Percentiles rank a stretch among this genome's conserved stretches.
These are phyloP conservation scores for Ceratocystis lukuohia DNA, from an alignment of 2,329 filamentous ascomycete genomes.

Conservation along the genomic window DNA sequence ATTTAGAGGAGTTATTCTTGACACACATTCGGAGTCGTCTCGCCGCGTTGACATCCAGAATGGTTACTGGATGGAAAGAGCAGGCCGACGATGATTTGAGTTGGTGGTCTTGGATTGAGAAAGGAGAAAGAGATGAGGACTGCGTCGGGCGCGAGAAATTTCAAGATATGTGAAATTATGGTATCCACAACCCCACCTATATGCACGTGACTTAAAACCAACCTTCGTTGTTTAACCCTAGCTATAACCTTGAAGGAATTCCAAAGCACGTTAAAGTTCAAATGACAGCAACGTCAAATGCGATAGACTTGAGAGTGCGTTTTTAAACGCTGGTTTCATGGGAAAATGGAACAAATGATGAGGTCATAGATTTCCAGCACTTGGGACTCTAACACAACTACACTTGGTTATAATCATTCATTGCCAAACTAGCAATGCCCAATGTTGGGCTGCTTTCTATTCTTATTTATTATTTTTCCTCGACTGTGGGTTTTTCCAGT, in stretches of 20 bases:
- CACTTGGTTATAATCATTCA: neutral
- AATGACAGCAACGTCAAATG: no score
- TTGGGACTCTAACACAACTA: neutral
- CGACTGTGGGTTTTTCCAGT: neutral
- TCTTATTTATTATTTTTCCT: neutral
- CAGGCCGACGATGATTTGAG: slow-evolving; percentile 31
- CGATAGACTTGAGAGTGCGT: no score
- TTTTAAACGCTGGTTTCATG: no score
- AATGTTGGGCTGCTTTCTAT: neutral
- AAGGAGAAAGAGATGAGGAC: slow-evolving; percentile 21
- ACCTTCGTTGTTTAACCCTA: slow-evolving; percentile 7
- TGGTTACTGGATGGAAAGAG: slow-evolving; percentile 19
- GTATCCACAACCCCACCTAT: neutral
- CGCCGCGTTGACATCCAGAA: slow-evolving; percentile 27
- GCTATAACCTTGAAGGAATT: neutral
- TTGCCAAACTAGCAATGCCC: neutral
- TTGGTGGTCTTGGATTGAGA: slow-evolving; percentile 33
- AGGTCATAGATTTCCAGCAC: neutral
- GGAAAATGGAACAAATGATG: no score
- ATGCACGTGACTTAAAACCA: neutral
- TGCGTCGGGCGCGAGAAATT: neutral
- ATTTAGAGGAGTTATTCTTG: slow-evolving; percentile 38
- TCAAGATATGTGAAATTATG: slow-evolving; percentile 10
- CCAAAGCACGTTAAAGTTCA: no score
- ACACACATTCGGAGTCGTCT: slow-evolving; percentile 41